Base-by-base conservation (phyloP, 176 grass and related monocot genomes). In the Echinochloa phyllopogon region DNA sequence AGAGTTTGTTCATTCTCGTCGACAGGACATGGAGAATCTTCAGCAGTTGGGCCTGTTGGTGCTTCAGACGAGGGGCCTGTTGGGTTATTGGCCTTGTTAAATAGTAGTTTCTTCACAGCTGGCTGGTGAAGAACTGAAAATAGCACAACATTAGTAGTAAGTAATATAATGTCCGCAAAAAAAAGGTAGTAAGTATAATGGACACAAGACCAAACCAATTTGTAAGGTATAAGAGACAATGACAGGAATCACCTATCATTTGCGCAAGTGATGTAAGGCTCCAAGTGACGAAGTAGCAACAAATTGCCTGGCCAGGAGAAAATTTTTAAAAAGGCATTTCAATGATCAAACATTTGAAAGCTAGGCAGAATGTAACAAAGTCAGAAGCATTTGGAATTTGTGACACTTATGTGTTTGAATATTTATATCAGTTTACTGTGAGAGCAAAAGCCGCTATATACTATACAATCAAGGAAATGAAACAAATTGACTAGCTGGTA, bases 231-330 rank as follows among this genome's bases (percentile, higher is more conserved):
- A 53, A 53, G 1, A 20, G 14, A 25, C 55, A 51, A 43, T 33
- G 21, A 53, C 56, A 86, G 14, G 84, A 64, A 52, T 47, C 77
- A 87, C 85, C 77, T 81, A 87, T 68, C 38, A 40, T 47, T 36
- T 75, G 49, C 24, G 78, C 41, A 82, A 87, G 78, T 49, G 20
- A 49, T 76, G 53, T 4, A 68, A 66, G 59, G 64, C 40, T 82
- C 85, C 78, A 82, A 12, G 61, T 20, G 52, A 87, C 69, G 0
- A 59, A 82, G 78, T 56, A 87, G 66, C 78, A 76, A 67, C 25
- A 82, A 68, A 82, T 40, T 18, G 78, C 78, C 85, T 87, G 71
- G 8, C 17, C 49, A 37, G 48, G 25, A 56, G 17, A 47, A 66
- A 81, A 39, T 58, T 50, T 33, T 33, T 47, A 1, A 18, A 16